Evolutionary conservation across 257 asterid genomes (phyloP).

Genomic region (Solanum habrochaites): DNA sequence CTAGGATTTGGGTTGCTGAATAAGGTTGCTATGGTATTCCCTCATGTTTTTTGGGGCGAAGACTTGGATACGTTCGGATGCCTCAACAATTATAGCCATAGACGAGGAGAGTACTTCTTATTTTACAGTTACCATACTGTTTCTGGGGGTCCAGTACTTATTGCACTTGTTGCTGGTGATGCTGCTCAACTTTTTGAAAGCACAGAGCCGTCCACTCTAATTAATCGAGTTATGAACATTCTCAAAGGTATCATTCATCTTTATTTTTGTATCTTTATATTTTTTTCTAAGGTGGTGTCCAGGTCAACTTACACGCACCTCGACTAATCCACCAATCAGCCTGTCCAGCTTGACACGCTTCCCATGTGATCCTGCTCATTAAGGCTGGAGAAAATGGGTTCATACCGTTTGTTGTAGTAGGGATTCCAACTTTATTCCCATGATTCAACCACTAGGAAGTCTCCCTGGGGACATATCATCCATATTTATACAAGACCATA

Average conservation of each 20-base stretch:
- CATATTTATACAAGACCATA: not conserved
- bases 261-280: not conserved
- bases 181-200: conserved; percentile 63
- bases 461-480: not conserved
- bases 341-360: not conserved
- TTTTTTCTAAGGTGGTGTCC: not conserved
- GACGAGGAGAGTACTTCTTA: conserved; percentile 65
- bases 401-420: not conserved
- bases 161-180: conserved; percentile 76
- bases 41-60: conserved; percentile 71
- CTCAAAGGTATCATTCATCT: conserved; percentile 45
- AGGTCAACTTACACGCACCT: not conserved
- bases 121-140: conserved; percentile 83
- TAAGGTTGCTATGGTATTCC: conserved; percentile 73
- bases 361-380: not conserved
- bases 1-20: conserved; percentile 76
- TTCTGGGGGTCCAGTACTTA: conserved; percentile 75
- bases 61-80: conserved; percentile 77
- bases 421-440: not conserved
- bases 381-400: not conserved
- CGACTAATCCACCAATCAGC: not conserved
- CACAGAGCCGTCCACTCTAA: conserved; percentile 34
- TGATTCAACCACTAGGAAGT: not conserved
- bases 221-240: conserved; percentile 49
- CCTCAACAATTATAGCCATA: conserved; percentile 36